Percentiles rank a stretch among this genome's conserved stretches.
Conservation (phyloP, 2,329 filamentous ascomycete species). For the Aspergillus pseudoviridinutans region DNA sequence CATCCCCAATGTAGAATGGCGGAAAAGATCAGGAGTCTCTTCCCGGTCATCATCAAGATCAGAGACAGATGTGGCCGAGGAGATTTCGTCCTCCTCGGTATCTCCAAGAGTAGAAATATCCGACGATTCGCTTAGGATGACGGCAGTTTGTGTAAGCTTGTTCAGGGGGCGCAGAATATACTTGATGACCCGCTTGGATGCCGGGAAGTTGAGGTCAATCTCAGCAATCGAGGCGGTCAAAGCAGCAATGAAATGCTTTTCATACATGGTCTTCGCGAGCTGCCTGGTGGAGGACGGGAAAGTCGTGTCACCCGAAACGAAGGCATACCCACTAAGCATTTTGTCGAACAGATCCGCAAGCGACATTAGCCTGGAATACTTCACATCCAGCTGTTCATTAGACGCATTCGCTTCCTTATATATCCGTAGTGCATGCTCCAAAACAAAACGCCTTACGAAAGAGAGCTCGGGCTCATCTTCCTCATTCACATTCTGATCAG, state of each 20-base stretch:
- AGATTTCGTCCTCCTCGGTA: conserved; percentile 80
- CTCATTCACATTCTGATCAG: conserved; percentile 30
- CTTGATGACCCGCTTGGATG: conserved; percentile 90
- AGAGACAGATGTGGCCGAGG: conserved; percentile 81
- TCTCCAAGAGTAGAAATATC: conserved; percentile 66
- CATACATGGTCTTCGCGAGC: conserved; percentile 92
- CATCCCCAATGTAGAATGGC: conserved; percentile 93
- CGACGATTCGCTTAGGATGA: conserved; percentile 76
- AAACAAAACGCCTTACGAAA: conserved; percentile 89
- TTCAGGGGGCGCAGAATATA: conserved; percentile 90
- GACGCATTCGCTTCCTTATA: conserved; percentile 84
- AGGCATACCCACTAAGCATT: conserved; percentile 80
- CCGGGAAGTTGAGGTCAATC: conserved; percentile 90
- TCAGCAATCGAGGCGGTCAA: conserved; percentile 91
- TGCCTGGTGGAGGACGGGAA: conserved; percentile 66
- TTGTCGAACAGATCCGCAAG: conserved; percentile 89
- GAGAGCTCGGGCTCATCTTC: conserved; percentile 55
- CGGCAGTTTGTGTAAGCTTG: conserved; percentile 79
- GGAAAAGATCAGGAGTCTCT: conserved; percentile 94
- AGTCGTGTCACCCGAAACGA: conserved; percentile 49
- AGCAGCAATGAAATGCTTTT: conserved; percentile 89
- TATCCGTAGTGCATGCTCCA: conserved; percentile 86
- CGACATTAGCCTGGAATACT: conserved; percentile 82
- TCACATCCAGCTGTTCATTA: conserved; percentile 73
- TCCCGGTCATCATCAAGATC: conserved; percentile 82